phyloP scores from a whole-genome alignment of 2,329 filamentous ascomycete genomes.

The Sporothrix curviconia region DNA sequence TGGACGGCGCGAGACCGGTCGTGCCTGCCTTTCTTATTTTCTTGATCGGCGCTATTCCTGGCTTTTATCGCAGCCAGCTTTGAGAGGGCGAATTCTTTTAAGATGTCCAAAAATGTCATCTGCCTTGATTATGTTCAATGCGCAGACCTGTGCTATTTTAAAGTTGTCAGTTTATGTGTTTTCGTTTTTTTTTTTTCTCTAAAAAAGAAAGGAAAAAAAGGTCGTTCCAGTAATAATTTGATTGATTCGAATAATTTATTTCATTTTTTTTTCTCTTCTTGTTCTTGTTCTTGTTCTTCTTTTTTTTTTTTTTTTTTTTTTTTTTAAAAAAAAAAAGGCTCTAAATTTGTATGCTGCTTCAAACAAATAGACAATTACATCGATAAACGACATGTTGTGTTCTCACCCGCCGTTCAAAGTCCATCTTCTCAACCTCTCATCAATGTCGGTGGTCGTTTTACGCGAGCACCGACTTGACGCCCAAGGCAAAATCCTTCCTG shows the following conservation, averaged over 20 bases:
- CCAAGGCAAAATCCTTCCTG: too few relatives aligned
- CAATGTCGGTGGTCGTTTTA: neutral
- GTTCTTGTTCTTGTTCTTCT: neutral
- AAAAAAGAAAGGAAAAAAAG: neutral
- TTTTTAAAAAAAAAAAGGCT: neutral
- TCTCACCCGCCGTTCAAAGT: neutral
- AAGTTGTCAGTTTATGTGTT: neutral
- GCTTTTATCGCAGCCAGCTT: too few relatives aligned
- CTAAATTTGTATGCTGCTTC: neutral
- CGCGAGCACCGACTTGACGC: neutral
- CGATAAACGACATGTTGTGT: neutral
- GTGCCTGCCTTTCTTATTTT: neutral
- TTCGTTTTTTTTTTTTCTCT: neutral
- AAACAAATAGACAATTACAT: neutral
- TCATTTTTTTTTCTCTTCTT: neutral
- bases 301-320: neutral
- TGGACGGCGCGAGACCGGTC: slow-evolving; percentile 1
- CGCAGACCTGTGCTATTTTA: too few relatives aligned
- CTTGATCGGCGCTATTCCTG: too few relatives aligned
- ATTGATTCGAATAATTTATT: neutral
- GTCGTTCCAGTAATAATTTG: too few relatives aligned
- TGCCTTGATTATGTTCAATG: too few relatives aligned
- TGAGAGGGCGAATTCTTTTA: too few relatives aligned
- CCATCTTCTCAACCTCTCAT: neutral
- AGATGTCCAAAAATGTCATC: too few relatives aligned